phyloP scores from a whole-genome alignment of 163 green algal species.

The Chlamydomonas reinhardtii region DNA sequence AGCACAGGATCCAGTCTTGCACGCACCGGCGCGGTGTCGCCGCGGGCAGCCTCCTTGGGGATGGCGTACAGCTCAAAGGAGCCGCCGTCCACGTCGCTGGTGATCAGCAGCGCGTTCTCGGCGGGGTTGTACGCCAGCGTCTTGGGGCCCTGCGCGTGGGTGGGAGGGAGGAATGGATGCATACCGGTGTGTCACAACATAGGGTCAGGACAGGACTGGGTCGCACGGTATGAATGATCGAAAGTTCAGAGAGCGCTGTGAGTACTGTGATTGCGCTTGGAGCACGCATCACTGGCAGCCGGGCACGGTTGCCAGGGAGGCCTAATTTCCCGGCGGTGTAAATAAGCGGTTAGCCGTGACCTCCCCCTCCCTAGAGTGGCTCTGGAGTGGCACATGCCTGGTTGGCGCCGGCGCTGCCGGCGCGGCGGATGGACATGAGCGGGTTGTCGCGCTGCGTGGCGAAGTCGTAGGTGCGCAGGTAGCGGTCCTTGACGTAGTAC shows the following conservation, averaged over 20 bases:
- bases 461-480: slow-evolving; percentile 95
- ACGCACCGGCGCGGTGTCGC: slow-evolving; percentile 70
- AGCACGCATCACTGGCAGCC: too few species aligned
- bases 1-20: too few species aligned
- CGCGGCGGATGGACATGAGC: slow-evolving; percentile 89
- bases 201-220: too few species aligned
- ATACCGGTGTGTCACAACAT: too few species aligned
- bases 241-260: neutral
- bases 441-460: slow-evolving; percentile 89
- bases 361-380: too few species aligned
- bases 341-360: too few species aligned
- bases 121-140: slow-evolving; percentile 98
- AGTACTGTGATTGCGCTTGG: neutral
- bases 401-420: slow-evolving; percentile 60
- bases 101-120: slow-evolving; percentile 97
- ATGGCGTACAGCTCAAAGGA: slow-evolving; percentile 96
- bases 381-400: neutral
- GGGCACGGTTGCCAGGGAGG: too few species aligned
- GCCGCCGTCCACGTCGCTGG: slow-evolving; percentile 93
- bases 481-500: slow-evolving; percentile 97
- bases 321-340: too few species aligned
- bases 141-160: slow-evolving; percentile 57
- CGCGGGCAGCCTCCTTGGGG: slow-evolving; percentile 76
- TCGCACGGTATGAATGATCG: too few species aligned
- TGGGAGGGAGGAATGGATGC: too few species aligned